Base-by-base conservation (phyloP, 768 basidiomycete genomes). In the Kwoniella shandongensis region DNA sequence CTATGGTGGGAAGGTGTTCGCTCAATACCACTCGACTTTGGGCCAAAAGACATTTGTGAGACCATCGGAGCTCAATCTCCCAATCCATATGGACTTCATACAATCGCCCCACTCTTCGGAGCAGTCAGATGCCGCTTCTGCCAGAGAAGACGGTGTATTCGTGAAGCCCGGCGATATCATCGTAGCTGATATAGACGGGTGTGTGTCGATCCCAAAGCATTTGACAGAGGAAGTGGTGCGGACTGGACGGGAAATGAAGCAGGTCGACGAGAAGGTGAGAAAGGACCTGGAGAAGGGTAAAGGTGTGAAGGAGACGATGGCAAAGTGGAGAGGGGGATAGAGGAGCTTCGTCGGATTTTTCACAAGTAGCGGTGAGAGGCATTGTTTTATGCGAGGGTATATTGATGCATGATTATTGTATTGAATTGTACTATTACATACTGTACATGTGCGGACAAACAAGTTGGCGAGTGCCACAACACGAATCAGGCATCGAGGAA, bases 111-210 rank as follows among this genome's bases (percentile, higher is more conserved):
- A 12, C 32, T 23, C 23, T 27, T 13, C 23, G 13, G 18, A 29
- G 0, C 35, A 22, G 25, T 27, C 17, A 12, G 30, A 47, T 20
- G n/a, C 44, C 4, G n/a, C 32, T 23, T 5, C n/a, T 5, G 23
- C 18, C 32, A 25, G 23, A 3, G 29, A 41, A 48, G 17, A 64
- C 29, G 2, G 60, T 83, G 80, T 85, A 11, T 80, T 67, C 2
- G 81, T 94, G 5, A 70, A 83, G 17, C 86, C 91, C 1, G 88
- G 86, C 1, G 91, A 93, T 73, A 83, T 86, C 81, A 82, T 94
- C 45, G 74, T 92, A n/a, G 90, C 85, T 23, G 92, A 96, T 74
- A 82, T 85, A 54, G 88, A 96, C 71, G 91, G 93, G 1, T 89
- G 93, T 1, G 88, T 97, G 2, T 88, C 85, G 66, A 82, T 94